phyloP scores from a whole-genome alignment of 1,284 basidiomycete genomes.

The Pseudozyma sp. region DNA sequence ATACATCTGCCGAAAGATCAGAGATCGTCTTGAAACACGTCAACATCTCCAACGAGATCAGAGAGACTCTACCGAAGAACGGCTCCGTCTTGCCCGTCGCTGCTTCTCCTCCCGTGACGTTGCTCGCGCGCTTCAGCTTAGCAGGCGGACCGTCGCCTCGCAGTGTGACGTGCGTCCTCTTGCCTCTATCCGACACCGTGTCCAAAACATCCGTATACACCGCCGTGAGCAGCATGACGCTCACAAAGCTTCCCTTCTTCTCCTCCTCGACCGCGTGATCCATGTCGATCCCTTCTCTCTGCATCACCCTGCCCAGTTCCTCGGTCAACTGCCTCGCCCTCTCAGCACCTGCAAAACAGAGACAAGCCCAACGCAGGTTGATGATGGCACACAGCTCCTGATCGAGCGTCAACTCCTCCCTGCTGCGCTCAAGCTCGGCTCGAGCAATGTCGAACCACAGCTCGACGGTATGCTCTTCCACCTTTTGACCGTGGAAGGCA shows the following conservation, averaged over 20 bases:
- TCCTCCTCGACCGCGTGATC: slow-evolving; percentile 38
- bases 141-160: slow-evolving; percentile 1
- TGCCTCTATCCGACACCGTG: slow-evolving; percentile 33
- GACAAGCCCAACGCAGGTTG: slow-evolving; percentile 45
- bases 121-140: slow-evolving; percentile 9
- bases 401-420: slow-evolving; percentile 33
- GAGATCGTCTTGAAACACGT: slow-evolving; percentile 51
- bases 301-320: slow-evolving; percentile 42
- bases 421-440: slow-evolving; percentile 29
- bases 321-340: slow-evolving; percentile 35
- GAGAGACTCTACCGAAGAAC: slow-evolving; percentile 40
- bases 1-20: slow-evolving; percentile 51
- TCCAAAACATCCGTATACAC: slow-evolving; percentile 48
- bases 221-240: slow-evolving; percentile 41
- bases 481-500: slow-evolving; percentile 29
- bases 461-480: slow-evolving; percentile 40
- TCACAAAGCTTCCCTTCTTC: slow-evolving; percentile 34
- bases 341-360: slow-evolving; percentile 48
- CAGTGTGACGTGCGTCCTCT: slow-evolving; percentile 29
- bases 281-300: slow-evolving; percentile 40
- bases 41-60: slow-evolving; percentile 40
- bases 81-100: slow-evolving; percentile 26
- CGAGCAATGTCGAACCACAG: slow-evolving; percentile 47
- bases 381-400: slow-evolving; percentile 45
- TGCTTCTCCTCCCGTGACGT: neutral